Conservation (phyloP, 2,329 filamentous ascomycete species). For the Trichoderma sp. region DNA sequence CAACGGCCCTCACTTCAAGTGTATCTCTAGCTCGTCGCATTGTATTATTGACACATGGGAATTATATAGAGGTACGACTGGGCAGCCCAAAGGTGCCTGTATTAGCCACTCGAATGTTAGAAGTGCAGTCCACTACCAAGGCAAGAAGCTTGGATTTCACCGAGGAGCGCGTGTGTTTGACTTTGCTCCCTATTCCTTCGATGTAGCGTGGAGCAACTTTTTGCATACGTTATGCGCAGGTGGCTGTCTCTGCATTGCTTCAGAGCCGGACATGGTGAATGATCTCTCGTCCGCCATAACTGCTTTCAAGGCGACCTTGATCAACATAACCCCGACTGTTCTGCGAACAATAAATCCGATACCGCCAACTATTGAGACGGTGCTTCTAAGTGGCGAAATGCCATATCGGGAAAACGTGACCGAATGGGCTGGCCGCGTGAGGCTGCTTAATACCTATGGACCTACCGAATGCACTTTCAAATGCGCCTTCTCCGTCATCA, state of each 20-base stretch:
- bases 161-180: constrained; percentile 23
- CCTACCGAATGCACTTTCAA: constrained; percentile 11
- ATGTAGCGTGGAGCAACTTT: constrained; percentile 24
- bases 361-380: neutral
- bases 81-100: constrained; percentile 28
- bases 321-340: constrained; percentile 9
- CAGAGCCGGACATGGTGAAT: constrained; percentile 5
- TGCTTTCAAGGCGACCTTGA: neutral
- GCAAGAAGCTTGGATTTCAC: constrained; percentile 22
- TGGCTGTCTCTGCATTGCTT: constrained; percentile 25
- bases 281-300: neutral
- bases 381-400: constrained; percentile 5
- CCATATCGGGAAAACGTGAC: constrained; percentile 4
- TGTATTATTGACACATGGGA: neutral
- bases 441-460: constrained; percentile 16
- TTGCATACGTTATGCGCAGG: constrained; percentile 23
- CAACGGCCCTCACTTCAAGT: neutral
- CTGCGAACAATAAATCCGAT: neutral
- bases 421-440: neutral
- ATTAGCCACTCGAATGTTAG: constrained; percentile 23
- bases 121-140: constrained; percentile 22
- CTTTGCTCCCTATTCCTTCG: constrained; percentile 27
- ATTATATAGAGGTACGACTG: constrained; percentile 19
- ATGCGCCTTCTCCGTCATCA: neutral
- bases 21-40: neutral